Evolutionary conservation across 345 rosid species (phyloP).

Genomic region (Iberis pinnata): DNA sequence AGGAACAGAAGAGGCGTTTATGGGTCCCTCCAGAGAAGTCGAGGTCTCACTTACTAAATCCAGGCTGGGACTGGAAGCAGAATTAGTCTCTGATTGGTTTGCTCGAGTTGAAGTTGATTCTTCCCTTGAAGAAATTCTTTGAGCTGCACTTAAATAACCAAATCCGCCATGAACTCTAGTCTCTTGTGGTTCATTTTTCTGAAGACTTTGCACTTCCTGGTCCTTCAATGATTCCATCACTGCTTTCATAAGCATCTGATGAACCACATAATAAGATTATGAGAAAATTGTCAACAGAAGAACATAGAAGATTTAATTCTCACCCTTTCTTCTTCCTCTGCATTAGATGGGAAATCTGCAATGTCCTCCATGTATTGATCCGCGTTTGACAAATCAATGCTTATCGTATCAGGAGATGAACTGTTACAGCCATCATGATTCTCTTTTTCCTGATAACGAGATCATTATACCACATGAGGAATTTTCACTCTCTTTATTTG

Average conservation of each 20-base stretch:
- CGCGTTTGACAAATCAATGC: conserved; percentile 66
- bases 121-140: conserved; percentile 29
- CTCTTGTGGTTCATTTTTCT: conserved; percentile 25
- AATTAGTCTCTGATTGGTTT: conserved; percentile 28
- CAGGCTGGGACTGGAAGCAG: conserved; percentile 23
- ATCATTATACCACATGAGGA: conserved; percentile 7
- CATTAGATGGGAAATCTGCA: conserved; percentile 60
- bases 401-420: conserved; percentile 74
- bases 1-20: conserved; percentile 23
- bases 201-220: conserved; percentile 21
- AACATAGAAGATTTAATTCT: conserved; percentile 9
- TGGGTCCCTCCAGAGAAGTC: conserved; percentile 28
- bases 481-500: neutral
- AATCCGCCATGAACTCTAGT: conserved; percentile 14
- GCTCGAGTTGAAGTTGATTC: conserved; percentile 36
- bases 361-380: conserved; percentile 72
- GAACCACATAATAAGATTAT: too few species aligned
- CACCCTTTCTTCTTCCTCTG: conserved; percentile 86
- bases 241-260: conserved; percentile 89
- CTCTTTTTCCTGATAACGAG: conserved; percentile 49
- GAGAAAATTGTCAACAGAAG: conserved; percentile 7
- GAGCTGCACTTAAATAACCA: conserved; percentile 22
- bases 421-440: conserved; percentile 33
- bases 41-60: conserved; percentile 7
- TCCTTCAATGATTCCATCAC: conserved; percentile 63